These are phyloP conservation scores for Angomonas ambiguus DNA, from an alignment of 208 protist species.

Conservation along the genomic window DNA sequence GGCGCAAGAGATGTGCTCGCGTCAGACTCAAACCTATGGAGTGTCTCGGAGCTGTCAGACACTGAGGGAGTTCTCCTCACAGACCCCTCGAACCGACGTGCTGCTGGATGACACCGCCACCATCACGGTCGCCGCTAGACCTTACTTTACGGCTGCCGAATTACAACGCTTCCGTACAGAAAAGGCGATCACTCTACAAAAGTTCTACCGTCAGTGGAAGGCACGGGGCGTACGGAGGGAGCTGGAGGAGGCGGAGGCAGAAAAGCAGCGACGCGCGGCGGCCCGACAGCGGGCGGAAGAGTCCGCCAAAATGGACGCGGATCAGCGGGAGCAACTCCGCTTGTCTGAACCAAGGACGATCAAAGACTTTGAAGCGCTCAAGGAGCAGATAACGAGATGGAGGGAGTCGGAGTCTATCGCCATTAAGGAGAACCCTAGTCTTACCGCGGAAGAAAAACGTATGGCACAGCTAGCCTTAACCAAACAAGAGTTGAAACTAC, in stretches of 20 bases:
- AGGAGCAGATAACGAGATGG: slow-evolving; percentile 91
- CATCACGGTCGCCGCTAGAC: slow-evolving; percentile 62
- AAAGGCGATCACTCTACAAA: slow-evolving; percentile 89
- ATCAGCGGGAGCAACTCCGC: slow-evolving; percentile 78
- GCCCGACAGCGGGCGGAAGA: slow-evolving; percentile 55
- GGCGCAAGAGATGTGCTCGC: slow-evolving; percentile 31
- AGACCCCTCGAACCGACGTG: slow-evolving; percentile 80
- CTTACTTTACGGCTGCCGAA: slow-evolving; percentile 84
- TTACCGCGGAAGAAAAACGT: slow-evolving; percentile 50
- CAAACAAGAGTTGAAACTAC: slow-evolving; percentile 91
- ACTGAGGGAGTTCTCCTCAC: slow-evolving; percentile 85
- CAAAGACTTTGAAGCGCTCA: slow-evolving; percentile 91
- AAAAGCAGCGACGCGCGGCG: slow-evolving; percentile 52
- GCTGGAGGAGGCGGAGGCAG: slow-evolving; percentile 56
- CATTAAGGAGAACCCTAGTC: slow-evolving; percentile 51
- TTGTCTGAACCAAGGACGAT: slow-evolving; percentile 87
- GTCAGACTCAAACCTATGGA: slow-evolving; percentile 91
- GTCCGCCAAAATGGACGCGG: slow-evolving; percentile 51
- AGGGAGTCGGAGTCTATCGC: slow-evolving; percentile 62
- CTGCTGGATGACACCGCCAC: slow-evolving; percentile 59
- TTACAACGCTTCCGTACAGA: slow-evolving; percentile 57
- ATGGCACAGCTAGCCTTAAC: slow-evolving; percentile 85
- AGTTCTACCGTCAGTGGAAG: slow-evolving; percentile 91
- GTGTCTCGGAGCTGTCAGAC: slow-evolving; percentile 88
- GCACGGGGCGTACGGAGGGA: slow-evolving; percentile 63